Base-by-base conservation (phyloP, 2,329 filamentous ascomycete genomes). In the Aspergillus viridinutans region DNA sequence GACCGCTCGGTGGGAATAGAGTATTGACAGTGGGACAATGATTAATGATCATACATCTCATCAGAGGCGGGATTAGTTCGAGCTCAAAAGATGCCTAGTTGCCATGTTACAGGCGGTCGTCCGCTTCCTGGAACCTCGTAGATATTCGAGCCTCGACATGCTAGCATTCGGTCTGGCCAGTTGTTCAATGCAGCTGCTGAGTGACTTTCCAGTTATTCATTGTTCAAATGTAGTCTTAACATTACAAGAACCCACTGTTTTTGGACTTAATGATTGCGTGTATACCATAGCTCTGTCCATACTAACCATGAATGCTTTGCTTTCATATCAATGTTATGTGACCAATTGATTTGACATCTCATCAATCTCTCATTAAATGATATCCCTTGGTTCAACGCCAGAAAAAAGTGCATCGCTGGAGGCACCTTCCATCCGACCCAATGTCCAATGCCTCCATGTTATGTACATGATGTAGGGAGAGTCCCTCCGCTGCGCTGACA, bases 391-490 rank as follows among this genome's bases (percentile, higher is more conserved):
- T 57, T 49, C 52, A 61, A 60, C 58, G 56, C 54, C 61, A 35
- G 53, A 48, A 61, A 58, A 58, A 50, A 50, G 53, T 43, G 52
- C 55, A 40, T 58, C 51, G 51, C 57, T 53, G 50, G 57, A 59
- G 50, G 23, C 55, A 49, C 50, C 53, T 56, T 51, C 49, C 38
- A 48, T 52, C 52, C 38, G 51, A 28, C 43, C 43, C 49, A 40
- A 47, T 40, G 47, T 35, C 49, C 56, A 29, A 62, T 52, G 32
- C 55, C 43, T 23, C n/a, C 43, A 25, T 25, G 21, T 26, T 61
- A 65, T 67, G 52, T 67, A 64, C 63, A 65, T 52, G 38, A 56
- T 58, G 53, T 52, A 50, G 43, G 35, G 35, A 55, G 43, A 45
- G 51, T 42, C 42, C 48, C 38, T 45, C 47, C 49, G 26, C 42